Percentiles rank a stretch among this genome's conserved stretches.
Evolutionary conservation across 148 eudicot species (phyloP).

Genomic region (Bassia scoparia): DNA sequence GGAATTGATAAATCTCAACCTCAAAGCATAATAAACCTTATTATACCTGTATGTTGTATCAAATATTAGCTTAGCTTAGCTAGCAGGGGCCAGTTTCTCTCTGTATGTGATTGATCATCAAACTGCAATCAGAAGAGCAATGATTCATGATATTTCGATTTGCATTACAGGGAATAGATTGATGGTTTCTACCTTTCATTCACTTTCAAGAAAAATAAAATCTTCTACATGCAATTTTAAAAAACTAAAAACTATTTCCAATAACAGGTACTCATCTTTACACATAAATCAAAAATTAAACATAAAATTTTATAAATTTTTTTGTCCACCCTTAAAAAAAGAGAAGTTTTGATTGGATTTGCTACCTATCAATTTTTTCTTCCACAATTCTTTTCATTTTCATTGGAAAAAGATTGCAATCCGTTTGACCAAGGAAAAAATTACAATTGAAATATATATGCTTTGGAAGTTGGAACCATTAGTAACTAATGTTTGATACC

Average conservation of each 20-base stretch:
- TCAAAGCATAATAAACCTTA: constrained; percentile 4
- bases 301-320: too few relatives aligned
- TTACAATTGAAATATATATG: not conserved
- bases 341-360: constrained; percentile 21
- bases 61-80: constrained; percentile 13
- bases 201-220: not conserved
- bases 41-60: constrained; percentile 1
- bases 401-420: constrained; percentile 1
- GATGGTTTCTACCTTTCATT: not conserved
- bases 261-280: not conserved
- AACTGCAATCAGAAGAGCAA: constrained; percentile 27
- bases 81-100: constrained; percentile 28
- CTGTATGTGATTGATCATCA: constrained; percentile 29
- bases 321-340: constrained; percentile 4
- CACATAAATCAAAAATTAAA: not conserved
- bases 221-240: not conserved
- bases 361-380: constrained; percentile 9
- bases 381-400: not conserved
- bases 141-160: constrained; percentile 10
- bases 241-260: not conserved
- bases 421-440: not conserved
- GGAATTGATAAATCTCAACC: constrained; percentile 7
- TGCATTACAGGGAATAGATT: not conserved
- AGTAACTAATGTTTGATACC: not conserved
- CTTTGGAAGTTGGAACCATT: not conserved